Conservation (phyloP, 2,329 filamentous ascomycete species). For the Juglanconis sp. region DNA sequence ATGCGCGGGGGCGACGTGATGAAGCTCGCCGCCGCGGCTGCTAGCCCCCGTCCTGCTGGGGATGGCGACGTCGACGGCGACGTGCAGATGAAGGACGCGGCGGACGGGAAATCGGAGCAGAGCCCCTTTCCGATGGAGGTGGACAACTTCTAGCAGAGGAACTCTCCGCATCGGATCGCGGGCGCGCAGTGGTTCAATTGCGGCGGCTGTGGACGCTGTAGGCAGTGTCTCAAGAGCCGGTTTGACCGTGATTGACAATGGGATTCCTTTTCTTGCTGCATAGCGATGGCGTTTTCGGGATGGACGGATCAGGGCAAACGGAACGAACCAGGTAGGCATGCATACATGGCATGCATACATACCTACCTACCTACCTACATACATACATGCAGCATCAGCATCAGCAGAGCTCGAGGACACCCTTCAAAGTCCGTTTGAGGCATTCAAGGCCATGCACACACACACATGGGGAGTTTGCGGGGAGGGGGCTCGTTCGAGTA, state of each 20-base stretch:
- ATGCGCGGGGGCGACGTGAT: not conserved
- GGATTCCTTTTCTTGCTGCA: constrained; percentile 5
- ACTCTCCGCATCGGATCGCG: not conserved
- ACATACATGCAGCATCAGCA: not conserved
- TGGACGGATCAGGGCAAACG: too few species aligned
- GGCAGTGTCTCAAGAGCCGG: constrained; percentile 6
- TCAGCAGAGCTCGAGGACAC: too few species aligned
- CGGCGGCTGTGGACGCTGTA: not conserved
- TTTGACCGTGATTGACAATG: not conserved
- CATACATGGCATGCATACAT: not conserved
- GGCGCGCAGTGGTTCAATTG: not conserved
- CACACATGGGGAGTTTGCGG: too few species aligned
- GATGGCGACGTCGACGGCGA: not conserved
- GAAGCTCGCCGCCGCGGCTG: not conserved
- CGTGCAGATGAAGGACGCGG: constrained; percentile 25
- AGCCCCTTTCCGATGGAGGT: constrained; percentile 41
- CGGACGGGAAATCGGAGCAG: constrained; percentile 30
- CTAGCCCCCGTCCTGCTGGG: too few species aligned
- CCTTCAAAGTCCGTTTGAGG: too few species aligned
- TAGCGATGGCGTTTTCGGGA: constrained; percentile 20
- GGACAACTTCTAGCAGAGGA: constrained; percentile 38
- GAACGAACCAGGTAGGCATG: too few species aligned
- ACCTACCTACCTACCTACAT: not conserved
- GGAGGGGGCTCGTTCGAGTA: too few species aligned
- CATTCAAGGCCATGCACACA: too few species aligned